Evolutionary conservation across 2,329 filamentous ascomycete genomes (phyloP), one percentile per base, ranked within the genome.

Genomic region (Exophiala phaeomuriformis): DNA sequence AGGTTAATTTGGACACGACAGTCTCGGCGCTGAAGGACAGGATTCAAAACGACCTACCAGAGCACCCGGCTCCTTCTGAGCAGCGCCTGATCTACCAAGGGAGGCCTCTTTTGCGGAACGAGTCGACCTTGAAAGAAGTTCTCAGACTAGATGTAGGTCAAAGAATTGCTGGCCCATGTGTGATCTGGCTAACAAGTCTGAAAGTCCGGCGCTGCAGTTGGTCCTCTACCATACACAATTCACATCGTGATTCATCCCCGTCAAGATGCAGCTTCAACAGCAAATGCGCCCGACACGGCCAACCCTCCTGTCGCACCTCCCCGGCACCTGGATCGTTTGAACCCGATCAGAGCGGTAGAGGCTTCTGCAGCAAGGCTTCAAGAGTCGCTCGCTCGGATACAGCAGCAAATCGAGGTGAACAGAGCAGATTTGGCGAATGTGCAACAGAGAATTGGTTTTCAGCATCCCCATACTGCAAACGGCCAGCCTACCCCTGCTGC

Each of bases 71-170:
- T 5, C 70, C 74, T 0, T 65, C 70, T 12, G 65, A 70, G 41
- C 81, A 83, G 68, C 72, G 79, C 41, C 65, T 84, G 53, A 81
- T 84, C 19, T 82, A 81, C 60, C 69, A 73, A 47, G 81, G 81
- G 19, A 72, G 76, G 52, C 73, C 76, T 30, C 70, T 83, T 4
- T 64, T 72, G 4, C 71, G 77, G 58, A 72, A 78, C 54, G 67
- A 69, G 27, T 72, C 74, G 36, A 75, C 71, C 0, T 65, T 84
- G 51, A 66, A 68, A 31, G 69, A 72, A 35, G 69, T 81, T 3
- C 71, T 84, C 56, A 75, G 77, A 39, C 67, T 72, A 10, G 69
- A 74, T 32, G 78, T 81, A 64, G 19, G 19, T 19, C 19, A 19
- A 19, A 19, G 19, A 19, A 27, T 41, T 64, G 76, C 36, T 43